Evolutionary conservation across 2,329 filamentous ascomycete species (phyloP), one percentile per base, ranked within the genome.

Genomic region (Fusarium nanum): DNA sequence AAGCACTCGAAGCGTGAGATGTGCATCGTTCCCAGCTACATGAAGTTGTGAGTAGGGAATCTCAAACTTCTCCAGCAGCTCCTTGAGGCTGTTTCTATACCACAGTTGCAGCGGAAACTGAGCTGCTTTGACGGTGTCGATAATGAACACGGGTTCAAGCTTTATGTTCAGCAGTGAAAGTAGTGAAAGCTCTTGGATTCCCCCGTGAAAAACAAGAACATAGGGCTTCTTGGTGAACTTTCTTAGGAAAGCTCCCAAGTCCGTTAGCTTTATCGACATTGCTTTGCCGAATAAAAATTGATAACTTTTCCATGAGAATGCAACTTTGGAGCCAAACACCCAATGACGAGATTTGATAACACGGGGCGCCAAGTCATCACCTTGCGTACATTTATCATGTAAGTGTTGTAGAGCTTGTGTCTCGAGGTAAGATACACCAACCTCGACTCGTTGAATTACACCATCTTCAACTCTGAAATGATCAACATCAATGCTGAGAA

Each of bases 81-180:
- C 66, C 50, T 66, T 59, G 14, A 76, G 55, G 30, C 62, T 67
- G 20, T 71, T 70, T n/a, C 72, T 54, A 41, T 74, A 75, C 12
- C 55, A 70, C 32, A 77, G 57, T 48, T 73, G 55, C 6, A 77
- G 64, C 20, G 70, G 68, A 61, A 68, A 64, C 41, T 77, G 71
- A 28, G 70, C 72, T 23, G 68, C 72, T 53, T 75, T 76, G 42
- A 71, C 68, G 3, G 73, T 75, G 27, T 77, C 72, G 45, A 78
- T 64, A 5, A 67, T 60, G 37, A 66, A 74, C 6, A 71, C 60
- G 22, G 69, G 68, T 30, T 60, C 52, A 42, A 67, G 64, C 37
- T 66, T 45, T 56, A 74, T 66, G n/a, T 61, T 45, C 13, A 71
- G 45, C 42, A 50, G 47, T 25, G 55, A 34, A 18, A 73, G 52